These are phyloP conservation scores for Monosporascus ibericus DNA, from an alignment of 2,329 filamentous ascomycete species.

Conservation along the genomic window DNA sequence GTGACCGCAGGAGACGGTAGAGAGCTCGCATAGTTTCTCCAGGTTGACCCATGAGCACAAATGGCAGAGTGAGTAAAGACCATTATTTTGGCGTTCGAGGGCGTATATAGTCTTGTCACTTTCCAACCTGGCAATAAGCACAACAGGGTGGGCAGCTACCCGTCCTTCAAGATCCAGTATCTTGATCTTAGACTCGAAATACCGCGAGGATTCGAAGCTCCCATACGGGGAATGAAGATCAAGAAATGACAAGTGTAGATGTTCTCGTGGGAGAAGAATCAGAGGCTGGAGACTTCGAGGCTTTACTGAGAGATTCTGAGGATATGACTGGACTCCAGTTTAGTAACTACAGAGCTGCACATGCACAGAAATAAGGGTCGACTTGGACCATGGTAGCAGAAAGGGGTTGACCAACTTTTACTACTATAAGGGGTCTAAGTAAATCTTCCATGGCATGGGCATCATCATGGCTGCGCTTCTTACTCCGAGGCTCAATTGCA, in stretches of 20 bases:
- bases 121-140: conserved; percentile 58
- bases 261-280: conserved; percentile 56
- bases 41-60: conserved; percentile 62
- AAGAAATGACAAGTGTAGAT: conserved; percentile 54
- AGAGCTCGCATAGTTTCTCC: conserved; percentile 42
- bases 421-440: conserved; percentile 43
- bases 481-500: conserved; percentile 18
- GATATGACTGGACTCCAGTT: conserved; percentile 42
- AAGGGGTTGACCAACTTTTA: conserved; percentile 37
- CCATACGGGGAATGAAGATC: conserved; percentile 47
- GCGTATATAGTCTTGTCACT: conserved; percentile 49
- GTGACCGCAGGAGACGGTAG: conserved; percentile 38
- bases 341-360: background rate
- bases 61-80: conserved; percentile 62
- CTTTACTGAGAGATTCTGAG: conserved; percentile 44
- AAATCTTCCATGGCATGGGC: conserved; percentile 43
- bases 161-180: conserved; percentile 58
- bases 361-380: background rate
- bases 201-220: conserved; percentile 45
- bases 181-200: conserved; percentile 56
- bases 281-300: conserved; percentile 53
- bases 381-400: conserved; percentile 5
- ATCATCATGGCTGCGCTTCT: conserved; percentile 31
- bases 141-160: conserved; percentile 45
- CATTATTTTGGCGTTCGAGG: conserved; percentile 57